Conservation (phyloP, 2,329 filamentous ascomycete genomes). For the Aspergillus felis region DNA sequence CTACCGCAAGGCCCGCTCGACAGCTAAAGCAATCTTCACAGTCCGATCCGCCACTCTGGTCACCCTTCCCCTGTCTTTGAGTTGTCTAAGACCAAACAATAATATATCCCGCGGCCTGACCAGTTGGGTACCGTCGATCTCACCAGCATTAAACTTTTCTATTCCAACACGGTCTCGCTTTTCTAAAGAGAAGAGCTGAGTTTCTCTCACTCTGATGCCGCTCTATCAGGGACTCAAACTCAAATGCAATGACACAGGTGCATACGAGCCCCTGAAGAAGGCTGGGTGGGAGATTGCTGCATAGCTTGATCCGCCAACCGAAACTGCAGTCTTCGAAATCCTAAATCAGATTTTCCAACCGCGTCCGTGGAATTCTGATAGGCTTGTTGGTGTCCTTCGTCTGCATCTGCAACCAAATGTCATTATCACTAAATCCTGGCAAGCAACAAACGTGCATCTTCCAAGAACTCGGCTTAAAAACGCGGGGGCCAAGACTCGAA, state of each 20-base stretch:
- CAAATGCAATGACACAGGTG: not conserved
- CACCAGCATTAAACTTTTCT: not conserved
- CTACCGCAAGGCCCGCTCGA: not conserved
- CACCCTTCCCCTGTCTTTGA: not conserved
- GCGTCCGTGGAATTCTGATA: no score
- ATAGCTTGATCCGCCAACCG: not conserved
- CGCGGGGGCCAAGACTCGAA: not conserved
- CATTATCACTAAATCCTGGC: not conserved
- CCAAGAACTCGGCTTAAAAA: not conserved
- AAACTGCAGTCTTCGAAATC: not conserved
- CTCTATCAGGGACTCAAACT: not conserved
- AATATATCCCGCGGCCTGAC: not conserved
- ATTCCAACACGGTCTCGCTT: not conserved
- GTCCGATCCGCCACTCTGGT: not conserved
- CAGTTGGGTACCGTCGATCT: not conserved
- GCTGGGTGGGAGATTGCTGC: not conserved
- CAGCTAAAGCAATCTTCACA: not conserved
- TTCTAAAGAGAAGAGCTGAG: no score
- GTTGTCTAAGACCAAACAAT: not conserved
- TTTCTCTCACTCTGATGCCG: not conserved
- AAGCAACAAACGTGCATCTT: not conserved
- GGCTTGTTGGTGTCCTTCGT: not conserved
- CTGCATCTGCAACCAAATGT: not conserved
- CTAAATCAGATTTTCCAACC: not conserved
- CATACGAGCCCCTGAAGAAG: not conserved